phyloP scores from a whole-genome alignment of 208 protist genomes.

The Crithidia fasciculata region DNA sequence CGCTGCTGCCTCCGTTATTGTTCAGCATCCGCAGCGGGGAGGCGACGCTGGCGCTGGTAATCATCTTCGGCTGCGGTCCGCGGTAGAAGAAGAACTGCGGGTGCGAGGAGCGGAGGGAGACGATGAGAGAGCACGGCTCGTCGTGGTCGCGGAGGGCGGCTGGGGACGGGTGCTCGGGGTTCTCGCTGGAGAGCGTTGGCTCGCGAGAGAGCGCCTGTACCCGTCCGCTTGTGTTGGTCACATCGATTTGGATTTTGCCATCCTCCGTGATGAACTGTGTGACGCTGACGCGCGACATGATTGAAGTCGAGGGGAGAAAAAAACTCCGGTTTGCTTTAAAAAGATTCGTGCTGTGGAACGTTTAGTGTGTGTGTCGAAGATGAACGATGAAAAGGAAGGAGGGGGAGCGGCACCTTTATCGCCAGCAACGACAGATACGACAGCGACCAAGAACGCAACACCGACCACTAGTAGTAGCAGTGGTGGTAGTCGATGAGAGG shows the following conservation, averaged over 20 bases:
- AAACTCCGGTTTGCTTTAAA: no score
- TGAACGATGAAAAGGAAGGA: no score
- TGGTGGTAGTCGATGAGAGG: no score
- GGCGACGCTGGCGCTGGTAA: neutral
- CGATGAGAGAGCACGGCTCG: constrained; percentile 60
- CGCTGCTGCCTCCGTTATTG: neutral
- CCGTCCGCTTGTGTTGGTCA: constrained; percentile 39
- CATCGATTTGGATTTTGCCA: constrained; percentile 39
- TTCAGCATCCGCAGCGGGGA: constrained; percentile 10
- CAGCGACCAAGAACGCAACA: no score
- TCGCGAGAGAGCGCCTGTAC: neutral
- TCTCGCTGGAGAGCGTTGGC: neutral
- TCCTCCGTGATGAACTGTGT: constrained; percentile 38
- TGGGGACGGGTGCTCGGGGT: neutral
- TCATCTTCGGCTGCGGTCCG: neutral
- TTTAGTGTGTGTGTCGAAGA: no score
- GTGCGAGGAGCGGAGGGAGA: constrained; percentile 71
- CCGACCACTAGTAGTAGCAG: no score
- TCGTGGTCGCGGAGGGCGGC: constrained; percentile 18
- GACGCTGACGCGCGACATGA: constrained; percentile 42
- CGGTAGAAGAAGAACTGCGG: constrained; percentile 57
- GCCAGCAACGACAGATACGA: no score
- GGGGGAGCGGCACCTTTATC: no score
- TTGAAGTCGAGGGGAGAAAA: neutral
- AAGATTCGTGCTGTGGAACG: no score